These are phyloP conservation scores for Dalbergia cochinchinensis DNA, from an alignment of 306 rosid species.

Conservation along the genomic window DNA sequence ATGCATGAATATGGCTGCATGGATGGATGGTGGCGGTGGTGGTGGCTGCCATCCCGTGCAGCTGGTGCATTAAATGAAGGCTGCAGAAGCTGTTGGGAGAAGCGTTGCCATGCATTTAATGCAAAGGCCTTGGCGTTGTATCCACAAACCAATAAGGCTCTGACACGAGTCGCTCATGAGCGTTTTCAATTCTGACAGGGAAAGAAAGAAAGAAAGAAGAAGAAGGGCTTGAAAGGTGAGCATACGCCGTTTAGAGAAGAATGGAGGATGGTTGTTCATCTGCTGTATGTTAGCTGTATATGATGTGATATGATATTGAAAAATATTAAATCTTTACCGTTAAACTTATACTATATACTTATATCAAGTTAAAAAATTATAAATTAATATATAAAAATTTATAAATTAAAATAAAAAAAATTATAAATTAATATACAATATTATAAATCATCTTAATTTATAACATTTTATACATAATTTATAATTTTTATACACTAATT, in stretches of 20 bases:
- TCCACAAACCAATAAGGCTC: conserved; percentile 33
- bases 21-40: neutral
- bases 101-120: conserved; percentile 62
- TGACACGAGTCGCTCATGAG: conserved; percentile 38
- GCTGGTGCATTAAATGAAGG: conserved; percentile 54
- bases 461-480: no score
- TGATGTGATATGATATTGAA: neutral
- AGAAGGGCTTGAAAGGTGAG: neutral
- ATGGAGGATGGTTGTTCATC: no score
- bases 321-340: no score
- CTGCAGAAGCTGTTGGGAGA: conserved; percentile 65
- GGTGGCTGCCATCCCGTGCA: neutral
- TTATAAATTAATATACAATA: no score
- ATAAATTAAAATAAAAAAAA: no score
- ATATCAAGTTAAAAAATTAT: no score
- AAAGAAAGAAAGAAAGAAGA: conserved; percentile 7
- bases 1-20: neutral
- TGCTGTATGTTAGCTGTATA: no score
- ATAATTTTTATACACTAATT: no score
- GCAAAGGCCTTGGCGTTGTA: conserved; percentile 42
- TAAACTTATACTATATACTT: no score
- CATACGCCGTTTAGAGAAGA: conserved; percentile 43
- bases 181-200: conserved; percentile 32
- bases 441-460: no score
- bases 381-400: no score